Percentiles rank a stretch among this genome's conserved stretches.
Conservation (phyloP, 768 basidiomycete genomes). For the Boletus reticuloceps region DNA sequence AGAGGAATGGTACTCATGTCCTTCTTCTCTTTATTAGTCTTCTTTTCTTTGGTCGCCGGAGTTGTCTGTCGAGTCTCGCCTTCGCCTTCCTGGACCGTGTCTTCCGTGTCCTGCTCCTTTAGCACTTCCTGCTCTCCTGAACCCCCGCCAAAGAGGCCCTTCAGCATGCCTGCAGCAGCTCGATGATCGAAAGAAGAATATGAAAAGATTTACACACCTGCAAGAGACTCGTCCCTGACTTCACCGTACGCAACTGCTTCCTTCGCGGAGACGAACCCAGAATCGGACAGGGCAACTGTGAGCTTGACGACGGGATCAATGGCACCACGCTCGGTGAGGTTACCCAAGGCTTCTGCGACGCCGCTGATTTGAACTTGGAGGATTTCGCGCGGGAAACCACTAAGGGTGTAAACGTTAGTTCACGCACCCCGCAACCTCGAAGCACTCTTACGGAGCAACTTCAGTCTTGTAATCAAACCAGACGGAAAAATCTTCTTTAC, state of each 20-base stretch:
- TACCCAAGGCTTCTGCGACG: slow-evolving; percentile 72
- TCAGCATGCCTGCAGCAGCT: slow-evolving; percentile 65
- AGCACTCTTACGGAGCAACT: slow-evolving; percentile 53
- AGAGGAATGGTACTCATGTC: slow-evolving; percentile 61
- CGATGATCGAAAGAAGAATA: slow-evolving; percentile 8
- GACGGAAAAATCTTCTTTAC: slow-evolving; percentile 79
- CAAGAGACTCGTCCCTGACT: slow-evolving; percentile 74
- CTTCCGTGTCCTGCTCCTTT: slow-evolving; percentile 27
- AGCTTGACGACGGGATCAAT: slow-evolving; percentile 85
- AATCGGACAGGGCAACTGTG: slow-evolving; percentile 78
- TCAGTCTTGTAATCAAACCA: slow-evolving; percentile 72
- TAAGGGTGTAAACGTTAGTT: slow-evolving; percentile 24
- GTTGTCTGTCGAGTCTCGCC: slow-evolving; percentile 20
- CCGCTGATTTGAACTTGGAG: slow-evolving; percentile 71
- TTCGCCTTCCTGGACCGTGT: slow-evolving; percentile 28
- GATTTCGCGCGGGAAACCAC: slow-evolving; percentile 72
- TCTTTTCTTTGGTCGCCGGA: slow-evolving; percentile 35
- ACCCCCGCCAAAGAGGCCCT: slow-evolving; percentile 77
- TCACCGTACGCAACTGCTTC: slow-evolving; percentile 81
- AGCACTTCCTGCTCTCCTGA: slow-evolving; percentile 34
- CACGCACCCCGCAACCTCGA: background rate
- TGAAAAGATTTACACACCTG: slow-evolving; percentile 44
- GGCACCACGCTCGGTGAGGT: slow-evolving; percentile 80
- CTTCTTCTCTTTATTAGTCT: slow-evolving; percentile 36
- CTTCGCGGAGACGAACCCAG: slow-evolving; percentile 78